A percentile compares a stretch with the other conserved stretches of the same genome.
phyloP scores from a whole-genome alignment of 768 basidiomycete genomes.

The Mycena rebaudengoi region DNA sequence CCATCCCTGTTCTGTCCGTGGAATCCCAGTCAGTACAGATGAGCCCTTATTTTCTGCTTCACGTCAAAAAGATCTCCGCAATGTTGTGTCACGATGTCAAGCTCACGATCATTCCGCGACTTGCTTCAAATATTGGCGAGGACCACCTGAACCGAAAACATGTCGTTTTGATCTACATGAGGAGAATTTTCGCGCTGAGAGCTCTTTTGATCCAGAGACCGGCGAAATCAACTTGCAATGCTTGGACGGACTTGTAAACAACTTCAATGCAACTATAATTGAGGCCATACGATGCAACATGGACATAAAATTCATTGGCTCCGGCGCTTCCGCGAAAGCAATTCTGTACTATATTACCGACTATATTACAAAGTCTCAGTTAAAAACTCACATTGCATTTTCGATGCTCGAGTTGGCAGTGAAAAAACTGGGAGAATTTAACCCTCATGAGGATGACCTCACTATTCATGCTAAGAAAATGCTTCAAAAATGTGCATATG shows the following conservation, averaged over 20 bases:
- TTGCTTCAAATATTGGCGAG: no score
- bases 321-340: slow-evolving; percentile 38
- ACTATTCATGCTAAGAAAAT: slow-evolving; percentile 25
- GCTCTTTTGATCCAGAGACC: no score
- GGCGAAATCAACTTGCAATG: no score
- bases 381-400: slow-evolving; percentile 29
- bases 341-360: slow-evolving; percentile 45
- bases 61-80: no score
- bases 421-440: slow-evolving; percentile 23
- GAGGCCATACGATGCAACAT: slow-evolving; percentile 4
- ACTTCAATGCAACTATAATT: slow-evolving; percentile 22
- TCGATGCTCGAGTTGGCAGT: slow-evolving; percentile 25
- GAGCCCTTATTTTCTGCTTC: no score
- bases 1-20: no score
- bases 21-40: no score
- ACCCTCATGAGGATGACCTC: neutral
- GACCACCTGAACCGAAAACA: no score
- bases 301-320: slow-evolving; percentile 30
- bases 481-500: slow-evolving; percentile 36
- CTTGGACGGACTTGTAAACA: slow-evolving; percentile 1
- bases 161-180: no score
- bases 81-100: no score
- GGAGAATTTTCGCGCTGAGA: no score
- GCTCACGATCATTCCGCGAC: no score
- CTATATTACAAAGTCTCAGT: slow-evolving; percentile 44